A percentile compares a stretch with the other conserved stretches of the same genome.
Evolutionary conservation across 2,329 filamentous ascomycete genomes (phyloP).

Genomic region (Coniella vitis): DNA sequence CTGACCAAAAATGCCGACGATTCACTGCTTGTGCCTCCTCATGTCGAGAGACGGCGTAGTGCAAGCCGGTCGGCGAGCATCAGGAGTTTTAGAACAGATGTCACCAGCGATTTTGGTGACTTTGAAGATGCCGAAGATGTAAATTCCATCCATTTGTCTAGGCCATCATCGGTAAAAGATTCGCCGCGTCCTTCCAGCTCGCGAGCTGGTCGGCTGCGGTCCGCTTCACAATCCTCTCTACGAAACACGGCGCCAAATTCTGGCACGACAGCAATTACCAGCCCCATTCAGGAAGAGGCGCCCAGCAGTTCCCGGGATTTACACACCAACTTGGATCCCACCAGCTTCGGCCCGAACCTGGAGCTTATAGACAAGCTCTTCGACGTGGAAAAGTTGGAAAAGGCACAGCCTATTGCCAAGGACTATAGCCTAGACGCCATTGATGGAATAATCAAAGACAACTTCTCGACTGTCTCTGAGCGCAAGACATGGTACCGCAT

Average conservation of each 20-base stretch:
- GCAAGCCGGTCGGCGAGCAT: slow-evolving; percentile 9
- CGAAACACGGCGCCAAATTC: not conserved
- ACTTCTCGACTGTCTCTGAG: slow-evolving; percentile 47
- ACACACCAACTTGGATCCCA: slow-evolving; percentile 24
- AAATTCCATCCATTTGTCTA: slow-evolving; percentile 5
- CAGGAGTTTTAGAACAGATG: slow-evolving; percentile 12
- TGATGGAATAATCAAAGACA: slow-evolving; percentile 43
- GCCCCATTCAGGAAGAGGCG: not conserved
- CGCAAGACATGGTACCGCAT: slow-evolving; percentile 60
- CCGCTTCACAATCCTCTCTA: slow-evolving; percentile 3
- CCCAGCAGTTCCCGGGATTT: slow-evolving; percentile 16
- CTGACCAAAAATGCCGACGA: slow-evolving; percentile 24
- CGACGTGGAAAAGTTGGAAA: slow-evolving; percentile 28
- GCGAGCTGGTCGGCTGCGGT: not conserved
- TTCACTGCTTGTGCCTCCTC: slow-evolving; percentile 5
- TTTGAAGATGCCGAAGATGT: slow-evolving; percentile 24
- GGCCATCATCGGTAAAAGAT: slow-evolving; percentile 5
- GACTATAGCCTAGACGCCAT: slow-evolving; percentile 28
- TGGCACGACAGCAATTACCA: not conserved
- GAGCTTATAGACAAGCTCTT: slow-evolving; percentile 27
- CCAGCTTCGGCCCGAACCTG: slow-evolving; percentile 21
- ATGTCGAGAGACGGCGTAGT: slow-evolving; percentile 5
- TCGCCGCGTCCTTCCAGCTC: slow-evolving; percentile 9
- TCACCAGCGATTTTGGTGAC: slow-evolving; percentile 23
- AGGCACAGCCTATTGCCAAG: slow-evolving; percentile 10